A percentile compares a stretch with the other conserved stretches of the same genome.
Evolutionary conservation across 805 yeast genomes (phyloP).

Genomic region (Wickerhamiella occidentalis): DNA sequence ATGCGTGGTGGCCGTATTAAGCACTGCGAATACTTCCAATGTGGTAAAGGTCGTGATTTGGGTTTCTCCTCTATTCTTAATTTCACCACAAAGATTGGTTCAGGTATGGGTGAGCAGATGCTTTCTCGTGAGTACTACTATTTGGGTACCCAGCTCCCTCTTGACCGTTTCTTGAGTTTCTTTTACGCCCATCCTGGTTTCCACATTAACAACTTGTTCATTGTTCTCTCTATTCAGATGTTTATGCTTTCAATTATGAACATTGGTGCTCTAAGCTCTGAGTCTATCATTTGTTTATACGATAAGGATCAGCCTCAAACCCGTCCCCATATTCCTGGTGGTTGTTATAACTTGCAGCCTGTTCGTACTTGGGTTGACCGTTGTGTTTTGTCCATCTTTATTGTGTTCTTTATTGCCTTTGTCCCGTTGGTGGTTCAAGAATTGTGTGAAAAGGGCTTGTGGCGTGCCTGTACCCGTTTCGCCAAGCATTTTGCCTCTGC

Average conservation of each 20-base stretch:
- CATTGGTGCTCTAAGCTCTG: slow-evolving; percentile 66
- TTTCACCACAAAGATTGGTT: slow-evolving; percentile 91
- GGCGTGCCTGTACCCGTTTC: slow-evolving; percentile 61
- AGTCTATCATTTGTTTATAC: slow-evolving; percentile 56
- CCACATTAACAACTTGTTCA: slow-evolving; percentile 81
- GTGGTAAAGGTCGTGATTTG: slow-evolving; percentile 93
- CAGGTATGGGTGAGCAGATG: slow-evolving; percentile 97
- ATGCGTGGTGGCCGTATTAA: slow-evolving; percentile 87
- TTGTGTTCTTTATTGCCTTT: slow-evolving; percentile 86
- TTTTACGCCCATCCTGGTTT: slow-evolving; percentile 97
- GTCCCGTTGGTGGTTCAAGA: slow-evolving; percentile 82
- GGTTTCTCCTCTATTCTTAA: slow-evolving; percentile 88
- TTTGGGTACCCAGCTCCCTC: slow-evolving; percentile 76
- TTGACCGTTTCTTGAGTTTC: slow-evolving; percentile 82
- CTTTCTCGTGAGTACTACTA: slow-evolving; percentile 84
- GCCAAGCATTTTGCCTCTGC: slow-evolving; percentile 65
- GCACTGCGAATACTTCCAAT: slow-evolving; percentile 91
- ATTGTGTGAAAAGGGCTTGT: slow-evolving; percentile 68
- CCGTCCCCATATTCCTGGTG: slow-evolving; percentile 60
- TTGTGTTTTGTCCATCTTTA: slow-evolving; percentile 78
- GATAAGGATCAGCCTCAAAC: slow-evolving; percentile 58
- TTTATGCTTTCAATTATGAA: slow-evolving; percentile 72
- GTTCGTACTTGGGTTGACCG: slow-evolving; percentile 83
- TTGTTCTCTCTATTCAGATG: slow-evolving; percentile 73
- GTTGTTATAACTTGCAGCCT: slow-evolving; percentile 77